Evolutionary conservation across 495 filamentous ascomycete genomes (phyloP), one percentile per base, ranked within the genome.

Genomic region (Talaromyces adpressus): DNA sequence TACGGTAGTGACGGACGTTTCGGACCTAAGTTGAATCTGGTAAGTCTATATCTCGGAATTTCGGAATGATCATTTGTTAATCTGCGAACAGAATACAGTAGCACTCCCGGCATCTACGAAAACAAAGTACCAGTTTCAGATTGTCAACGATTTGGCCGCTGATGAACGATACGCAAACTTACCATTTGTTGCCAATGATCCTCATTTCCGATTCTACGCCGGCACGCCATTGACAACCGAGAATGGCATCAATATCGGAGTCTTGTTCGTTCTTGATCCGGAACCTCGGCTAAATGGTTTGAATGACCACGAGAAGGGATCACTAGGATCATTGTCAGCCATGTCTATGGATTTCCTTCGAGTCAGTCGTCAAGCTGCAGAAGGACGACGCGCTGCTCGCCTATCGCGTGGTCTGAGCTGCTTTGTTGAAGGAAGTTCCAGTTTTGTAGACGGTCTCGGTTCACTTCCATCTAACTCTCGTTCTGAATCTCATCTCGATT

Each of bases 201-300:
- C 79, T 0, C 30, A 72, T 32, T 83, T 79, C 57, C 74, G 68
- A 56, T 83, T 79, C 62, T 82, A 77, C 54, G 81, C 80, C 7
- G 81, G 81, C 56, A 81, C 79, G 0, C 76, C 77, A 3, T 79
- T 93, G 27, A 82, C 87, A 4, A 90, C 87, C 0, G 84, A 83
- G 5, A 81, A 79, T 11, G 87, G 85, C 9, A 83, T 90, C 67
- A 86, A 87, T 27, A 87, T 93, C 65, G 90, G 90, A 25, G 87
- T 83, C 18, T 79, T 91, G 54, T 90, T 87, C 61, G 77, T 91
- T 12, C 68, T 90, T 5, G 89, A 91, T 68, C 72, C 62, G 7
- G 70, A 72, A 6, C 75, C 76, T 1, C 79, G 77, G 3, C 52
- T 20, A 5, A 64, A 77, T 51, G 69, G 68, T 3, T 62, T 83